Evolutionary conservation across 371 early-diverging fungal species (phyloP), one percentile per base, ranked within the genome.

Genomic region (Zychaea mexicana): DNA sequence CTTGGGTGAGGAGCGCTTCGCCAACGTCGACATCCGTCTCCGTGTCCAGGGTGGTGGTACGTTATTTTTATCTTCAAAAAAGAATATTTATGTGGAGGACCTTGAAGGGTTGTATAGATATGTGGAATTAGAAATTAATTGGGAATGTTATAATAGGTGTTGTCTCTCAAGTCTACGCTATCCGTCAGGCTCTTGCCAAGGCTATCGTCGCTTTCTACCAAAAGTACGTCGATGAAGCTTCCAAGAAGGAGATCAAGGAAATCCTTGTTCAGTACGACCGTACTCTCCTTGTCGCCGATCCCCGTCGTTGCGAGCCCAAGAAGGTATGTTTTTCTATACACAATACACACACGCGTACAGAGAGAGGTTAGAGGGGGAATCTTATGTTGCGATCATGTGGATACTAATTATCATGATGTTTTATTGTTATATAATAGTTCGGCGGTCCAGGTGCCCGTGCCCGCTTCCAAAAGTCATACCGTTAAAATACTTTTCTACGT

Each of bases 391-490:
- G n/a, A n/a, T n/a, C n/a, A n/a, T n/a, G n/a, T 1, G 42, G n/a
- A 42, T 42, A 12, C 12, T 58, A 17, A 28, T 30, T 2, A 10
- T 13, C n/a, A 19, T 2, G 33, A 13, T 13, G 17, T 19, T 30
- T 57, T 21, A 52, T 22, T 31, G 19, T 8, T 21, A 15, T 31
- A n/a, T 32, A 17, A 33, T 61, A 71, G 89, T 99, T 97, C 82
- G 99, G 98, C 78, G 99, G 99, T 89, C 90, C 91, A 58, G 99
- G 98, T 90, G 99, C 99, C 77, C 94, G 99, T 86, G 96, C 99
- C 76, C 93, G 97, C 78, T 95, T 87, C 93, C 96, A 96, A 84
- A 96, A 96, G 91, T 91, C 92, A 64, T 92, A 93, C 90, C 93
- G 92, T 92, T 91, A 91, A 89, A 76, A 19, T 52, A 64, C 59